Percentiles rank a stretch among this genome's conserved stretches.
phyloP scores from a whole-genome alignment of 2,329 filamentous ascomycete species.

The Cephalotrichum gorgonifer region DNA sequence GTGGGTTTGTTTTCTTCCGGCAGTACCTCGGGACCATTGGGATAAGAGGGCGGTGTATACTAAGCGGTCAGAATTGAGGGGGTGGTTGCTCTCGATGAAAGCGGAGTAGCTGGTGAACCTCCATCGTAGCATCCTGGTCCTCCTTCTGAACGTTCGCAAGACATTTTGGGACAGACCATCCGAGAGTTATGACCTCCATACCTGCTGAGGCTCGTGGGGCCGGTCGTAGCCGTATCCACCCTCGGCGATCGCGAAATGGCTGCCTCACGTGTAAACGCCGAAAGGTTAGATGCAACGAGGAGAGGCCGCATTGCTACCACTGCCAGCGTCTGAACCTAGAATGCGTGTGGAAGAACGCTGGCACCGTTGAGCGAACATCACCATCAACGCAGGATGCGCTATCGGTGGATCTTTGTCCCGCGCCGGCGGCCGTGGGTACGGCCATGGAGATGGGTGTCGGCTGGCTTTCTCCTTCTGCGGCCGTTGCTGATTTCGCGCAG shows the following conservation, averaged over 20 bases:
- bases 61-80: too few relatives aligned
- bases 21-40: too few relatives aligned
- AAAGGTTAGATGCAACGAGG: constrained; percentile 45
- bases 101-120: too few relatives aligned
- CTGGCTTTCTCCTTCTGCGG: not conserved
- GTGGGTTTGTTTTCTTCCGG: too few relatives aligned
- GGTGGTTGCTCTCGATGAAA: too few relatives aligned
- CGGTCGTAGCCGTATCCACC: not conserved
- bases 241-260: constrained; percentile 23
- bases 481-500: not conserved
- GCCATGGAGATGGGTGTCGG: not conserved
- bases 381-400: not conserved
- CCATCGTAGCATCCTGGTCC: not conserved
- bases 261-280: constrained; percentile 39
- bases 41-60: too few relatives aligned
- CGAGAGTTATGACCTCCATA: not conserved
- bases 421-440: not conserved
- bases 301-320: constrained; percentile 39
- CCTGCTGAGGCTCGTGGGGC: not conserved
- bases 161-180: not conserved
- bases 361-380: not conserved
- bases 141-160: not conserved
- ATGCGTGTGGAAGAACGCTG: constrained; percentile 30
- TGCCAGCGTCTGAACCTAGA: constrained; percentile 42
- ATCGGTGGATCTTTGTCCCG: not conserved